A percentile compares a stretch with the other conserved stretches of the same genome.
Evolutionary conservation across 31 red algal species (phyloP).

Genomic region (Odonthalia washingtoniensis): DNA sequence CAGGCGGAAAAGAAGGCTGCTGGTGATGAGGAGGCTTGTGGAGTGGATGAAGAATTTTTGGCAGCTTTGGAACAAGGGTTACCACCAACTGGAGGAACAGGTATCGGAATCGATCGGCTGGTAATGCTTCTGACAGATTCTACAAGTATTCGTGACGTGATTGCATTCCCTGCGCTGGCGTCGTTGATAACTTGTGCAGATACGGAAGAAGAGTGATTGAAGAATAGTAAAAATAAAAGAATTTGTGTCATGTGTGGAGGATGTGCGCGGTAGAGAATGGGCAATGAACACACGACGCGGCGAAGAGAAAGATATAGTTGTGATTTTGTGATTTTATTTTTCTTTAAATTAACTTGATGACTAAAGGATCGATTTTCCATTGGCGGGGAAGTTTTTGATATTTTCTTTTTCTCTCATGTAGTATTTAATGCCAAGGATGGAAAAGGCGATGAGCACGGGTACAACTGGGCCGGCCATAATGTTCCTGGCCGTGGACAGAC

Average conservation of each 20-base stretch:
- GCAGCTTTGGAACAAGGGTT: constrained; percentile 95
- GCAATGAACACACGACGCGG: background rate
- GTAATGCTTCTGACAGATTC: constrained; percentile 96
- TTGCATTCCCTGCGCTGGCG: constrained; percentile 92
- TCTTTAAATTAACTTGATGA: background rate
- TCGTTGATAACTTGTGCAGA: too few relatives aligned
- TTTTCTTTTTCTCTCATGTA: background rate
- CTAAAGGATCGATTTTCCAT: background rate
- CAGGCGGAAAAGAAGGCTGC: constrained; percentile 84
- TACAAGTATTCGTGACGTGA: constrained; percentile 91
- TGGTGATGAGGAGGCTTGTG: constrained; percentile 96
- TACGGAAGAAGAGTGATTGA: too few relatives aligned
- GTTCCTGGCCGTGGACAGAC: background rate
- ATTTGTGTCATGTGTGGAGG: too few relatives aligned
- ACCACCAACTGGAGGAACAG: constrained; percentile 94
- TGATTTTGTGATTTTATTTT: background rate
- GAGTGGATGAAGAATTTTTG: constrained; percentile 99
- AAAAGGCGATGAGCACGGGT: background rate
- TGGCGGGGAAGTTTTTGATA: background rate
- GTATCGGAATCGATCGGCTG: constrained; percentile 98
- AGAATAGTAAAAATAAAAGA: too few relatives aligned
- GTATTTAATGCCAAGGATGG: background rate
- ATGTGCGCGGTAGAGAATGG: background rate
- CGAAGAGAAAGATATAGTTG: background rate
- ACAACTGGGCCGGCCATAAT: background rate